These are phyloP conservation scores for Solanum gandarillasii DNA, from an alignment of 257 asterid species.

Conservation along the genomic window DNA sequence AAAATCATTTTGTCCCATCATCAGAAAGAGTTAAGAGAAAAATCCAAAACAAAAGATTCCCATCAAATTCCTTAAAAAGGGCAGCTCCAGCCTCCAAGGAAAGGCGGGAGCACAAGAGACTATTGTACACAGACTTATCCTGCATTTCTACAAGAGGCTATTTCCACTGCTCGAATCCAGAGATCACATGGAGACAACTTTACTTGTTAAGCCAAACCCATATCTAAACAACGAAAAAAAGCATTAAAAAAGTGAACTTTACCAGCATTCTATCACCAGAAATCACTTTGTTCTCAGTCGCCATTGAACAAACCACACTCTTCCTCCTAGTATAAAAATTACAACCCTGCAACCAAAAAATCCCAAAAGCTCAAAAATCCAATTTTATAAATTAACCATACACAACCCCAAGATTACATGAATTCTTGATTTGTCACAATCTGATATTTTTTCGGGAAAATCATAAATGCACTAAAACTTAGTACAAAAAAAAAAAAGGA, in stretches of 20 bases:
- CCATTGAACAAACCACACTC: conserved; percentile 29
- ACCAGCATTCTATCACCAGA: conserved; percentile 84
- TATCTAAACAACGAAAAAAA: background rate
- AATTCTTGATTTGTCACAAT: background rate
- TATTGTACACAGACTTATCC: background rate
- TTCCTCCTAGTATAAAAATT: conserved; percentile 9
- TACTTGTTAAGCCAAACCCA: background rate
- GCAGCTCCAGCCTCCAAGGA: background rate
- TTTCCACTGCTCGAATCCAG: background rate
- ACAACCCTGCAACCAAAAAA: background rate
- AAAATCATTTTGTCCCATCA: background rate
- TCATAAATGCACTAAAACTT: background rate
- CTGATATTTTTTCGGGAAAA: background rate
- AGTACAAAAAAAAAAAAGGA: background rate
- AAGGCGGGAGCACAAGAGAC: background rate
- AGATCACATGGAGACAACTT: background rate
- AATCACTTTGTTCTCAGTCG: conserved; percentile 34
- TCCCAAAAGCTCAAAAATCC: background rate
- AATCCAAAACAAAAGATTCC: background rate
- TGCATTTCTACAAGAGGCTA: background rate
- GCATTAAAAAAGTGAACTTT: background rate
- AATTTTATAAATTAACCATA: background rate
- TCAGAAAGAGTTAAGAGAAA: background rate
- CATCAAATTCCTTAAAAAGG: background rate
- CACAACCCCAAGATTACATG: background rate